A percentile compares a stretch with the other conserved stretches of the same genome.
These are phyloP conservation scores for Murraya paniculata DNA, from an alignment of 345 rosid genomes.

Conservation along the genomic window DNA sequence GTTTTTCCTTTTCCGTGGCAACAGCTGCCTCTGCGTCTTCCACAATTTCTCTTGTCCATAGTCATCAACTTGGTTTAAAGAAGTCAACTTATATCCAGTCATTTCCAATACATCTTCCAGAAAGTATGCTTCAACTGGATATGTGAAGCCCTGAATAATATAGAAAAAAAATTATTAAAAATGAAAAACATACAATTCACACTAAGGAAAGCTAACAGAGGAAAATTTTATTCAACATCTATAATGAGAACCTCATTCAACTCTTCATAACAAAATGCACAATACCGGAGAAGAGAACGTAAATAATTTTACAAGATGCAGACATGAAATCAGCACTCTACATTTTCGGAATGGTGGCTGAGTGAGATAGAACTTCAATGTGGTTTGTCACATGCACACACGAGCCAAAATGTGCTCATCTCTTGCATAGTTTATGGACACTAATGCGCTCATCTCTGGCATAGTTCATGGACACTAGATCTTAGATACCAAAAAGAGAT, in stretches of 20 bases:
- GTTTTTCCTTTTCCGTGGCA: conserved; percentile 88
- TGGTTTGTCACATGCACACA: neutral
- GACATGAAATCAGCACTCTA: neutral
- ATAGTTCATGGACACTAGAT: neutral
- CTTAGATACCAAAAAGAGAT: conserved; percentile 3
- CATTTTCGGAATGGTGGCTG: neutral
- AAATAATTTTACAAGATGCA: neutral
- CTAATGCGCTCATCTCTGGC: too few species aligned
- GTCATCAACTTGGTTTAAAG: conserved; percentile 96
- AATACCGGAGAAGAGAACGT: neutral
- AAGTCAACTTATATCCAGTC: conserved; percentile 84
- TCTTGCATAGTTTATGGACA: neutral
- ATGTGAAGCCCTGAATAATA: conserved; percentile 75
- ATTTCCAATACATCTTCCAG: conserved; percentile 86
- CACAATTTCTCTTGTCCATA: conserved; percentile 97
- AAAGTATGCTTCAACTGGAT: conserved; percentile 82
- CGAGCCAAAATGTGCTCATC: neutral
- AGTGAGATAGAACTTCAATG: neutral
- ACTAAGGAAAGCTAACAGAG: neutral
- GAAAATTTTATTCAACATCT: neutral
- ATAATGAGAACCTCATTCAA: neutral
- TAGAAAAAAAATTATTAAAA: too few species aligned
- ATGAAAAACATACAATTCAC: neutral
- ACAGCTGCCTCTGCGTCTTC: conserved; percentile 90
- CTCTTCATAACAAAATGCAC: neutral